Percentiles rank a stretch among this genome's conserved stretches.
Conservation (phyloP, 306 rosid genomes). For the Glycine soja region DNA sequence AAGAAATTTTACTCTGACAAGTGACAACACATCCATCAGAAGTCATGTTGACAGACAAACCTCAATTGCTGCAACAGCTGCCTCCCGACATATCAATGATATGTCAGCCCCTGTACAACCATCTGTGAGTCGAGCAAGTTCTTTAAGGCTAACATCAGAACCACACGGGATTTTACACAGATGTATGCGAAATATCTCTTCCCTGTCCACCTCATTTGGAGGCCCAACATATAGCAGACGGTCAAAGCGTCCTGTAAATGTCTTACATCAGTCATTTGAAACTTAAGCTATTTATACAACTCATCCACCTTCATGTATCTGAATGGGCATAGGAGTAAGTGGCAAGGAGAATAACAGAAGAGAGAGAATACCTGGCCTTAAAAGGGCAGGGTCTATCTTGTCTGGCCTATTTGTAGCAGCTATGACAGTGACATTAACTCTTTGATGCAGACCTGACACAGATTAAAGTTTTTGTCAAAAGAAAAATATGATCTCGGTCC, state of each 20-base stretch:
- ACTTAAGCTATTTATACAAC: constrained; percentile 17
- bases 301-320: constrained; percentile 8
- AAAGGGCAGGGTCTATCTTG: constrained; percentile 88
- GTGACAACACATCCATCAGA: constrained; percentile 31
- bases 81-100: constrained; percentile 81
- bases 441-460: constrained; percentile 80
- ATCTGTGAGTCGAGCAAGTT: constrained; percentile 68
- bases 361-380: constrained; percentile 76
- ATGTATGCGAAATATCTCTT: constrained; percentile 83
- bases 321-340: constrained; percentile 21
- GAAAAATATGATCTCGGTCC: constrained; percentile 29
- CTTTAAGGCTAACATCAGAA: constrained; percentile 67
- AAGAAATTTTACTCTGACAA: constrained; percentile 5
- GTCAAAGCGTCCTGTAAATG: constrained; percentile 84
- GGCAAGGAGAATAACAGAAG: constrained; percentile 4
- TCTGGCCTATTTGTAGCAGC: constrained; percentile 98
- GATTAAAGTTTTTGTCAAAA: constrained; percentile 37
- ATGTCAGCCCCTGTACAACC: constrained; percentile 94
- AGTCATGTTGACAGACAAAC: constrained; percentile 54
- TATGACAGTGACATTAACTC: constrained; percentile 83
- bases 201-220: constrained; percentile 79
- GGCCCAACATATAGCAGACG: constrained; percentile 90
- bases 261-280: constrained; percentile 27
- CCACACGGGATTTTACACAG: constrained; percentile 74
- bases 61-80: constrained; percentile 85